Conservation (phyloP, 345 rosid genomes). For the Cardamine chenopodiifolia region DNA sequence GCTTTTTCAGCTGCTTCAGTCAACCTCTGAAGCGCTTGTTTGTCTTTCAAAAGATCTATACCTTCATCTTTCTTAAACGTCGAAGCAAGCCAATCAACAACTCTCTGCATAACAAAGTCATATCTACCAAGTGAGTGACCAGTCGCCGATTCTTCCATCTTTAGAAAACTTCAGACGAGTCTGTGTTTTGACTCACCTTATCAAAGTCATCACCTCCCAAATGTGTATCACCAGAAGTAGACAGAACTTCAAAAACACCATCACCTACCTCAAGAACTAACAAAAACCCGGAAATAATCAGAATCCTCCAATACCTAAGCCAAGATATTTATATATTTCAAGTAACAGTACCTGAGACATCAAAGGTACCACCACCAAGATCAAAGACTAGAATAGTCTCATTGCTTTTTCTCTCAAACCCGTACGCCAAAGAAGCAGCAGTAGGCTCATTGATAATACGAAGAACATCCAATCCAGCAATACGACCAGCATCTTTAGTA, state of each 20-base stretch:
- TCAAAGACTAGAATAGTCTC: constrained; percentile 97
- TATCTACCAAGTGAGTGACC: not conserved
- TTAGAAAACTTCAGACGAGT: not conserved
- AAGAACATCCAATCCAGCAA: constrained; percentile 84
- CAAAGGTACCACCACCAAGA: constrained; percentile 99
- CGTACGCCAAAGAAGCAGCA: constrained; percentile 97
- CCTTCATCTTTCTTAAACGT: constrained; percentile 88
- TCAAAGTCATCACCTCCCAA: constrained; percentile 99
- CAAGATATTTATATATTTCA: too few species aligned
- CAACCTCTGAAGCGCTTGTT: constrained; percentile 94
- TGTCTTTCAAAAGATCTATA: constrained; percentile 92
- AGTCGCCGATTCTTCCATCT: not conserved
- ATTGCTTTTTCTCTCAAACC: constrained; percentile 91
- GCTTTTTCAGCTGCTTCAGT: constrained; percentile 98
- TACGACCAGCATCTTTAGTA: constrained; percentile 95
- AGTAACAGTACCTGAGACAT: constrained; percentile 79
- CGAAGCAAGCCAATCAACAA: constrained; percentile 94
- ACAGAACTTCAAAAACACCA: constrained; percentile 98
- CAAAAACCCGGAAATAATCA: not conserved
- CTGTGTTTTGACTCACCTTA: constrained; percentile 52
- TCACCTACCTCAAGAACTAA: constrained; percentile 90
- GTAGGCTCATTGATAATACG: constrained; percentile 97
- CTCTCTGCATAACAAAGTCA: constrained; percentile 54
- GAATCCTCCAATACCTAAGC: not conserved
- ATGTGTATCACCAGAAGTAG: constrained; percentile 98